Percentiles rank a stretch among this genome's conserved stretches.
These are phyloP conservation scores for Lophiotrema nucula DNA, from an alignment of 495 filamentous ascomycete species.

Conservation along the genomic window DNA sequence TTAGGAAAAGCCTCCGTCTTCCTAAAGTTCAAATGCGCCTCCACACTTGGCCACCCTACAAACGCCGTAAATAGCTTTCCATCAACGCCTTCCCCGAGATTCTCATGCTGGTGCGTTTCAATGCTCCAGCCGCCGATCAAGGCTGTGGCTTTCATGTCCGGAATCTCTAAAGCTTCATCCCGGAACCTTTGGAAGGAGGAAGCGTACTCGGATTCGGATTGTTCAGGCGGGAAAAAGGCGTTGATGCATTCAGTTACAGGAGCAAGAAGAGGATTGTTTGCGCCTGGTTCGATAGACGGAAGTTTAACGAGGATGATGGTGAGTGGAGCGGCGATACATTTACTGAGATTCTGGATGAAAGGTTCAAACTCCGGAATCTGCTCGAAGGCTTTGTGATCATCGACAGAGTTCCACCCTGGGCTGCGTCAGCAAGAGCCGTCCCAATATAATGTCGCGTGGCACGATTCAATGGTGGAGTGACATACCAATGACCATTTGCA, in stretches of 20 bases:
- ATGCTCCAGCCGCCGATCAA: constrained; percentile 39
- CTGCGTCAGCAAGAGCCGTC: no score
- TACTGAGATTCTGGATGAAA: constrained; percentile 15
- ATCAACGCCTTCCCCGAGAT: constrained; percentile 38
- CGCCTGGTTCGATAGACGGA: constrained; percentile 12
- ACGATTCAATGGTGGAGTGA: not conserved
- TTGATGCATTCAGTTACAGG: constrained; percentile 31
- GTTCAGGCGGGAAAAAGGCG: constrained; percentile 14
- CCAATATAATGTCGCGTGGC: no score
- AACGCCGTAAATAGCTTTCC: constrained; percentile 45
- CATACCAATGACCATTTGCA: constrained; percentile 27
- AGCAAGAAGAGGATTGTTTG: no score
- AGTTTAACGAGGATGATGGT: not conserved
- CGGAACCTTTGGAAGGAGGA: constrained; percentile 10
- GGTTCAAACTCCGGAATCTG: constrained; percentile 15
- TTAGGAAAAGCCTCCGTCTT: constrained; percentile 48
- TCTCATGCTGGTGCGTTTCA: constrained; percentile 42
- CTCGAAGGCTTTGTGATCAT: constrained; percentile 23
- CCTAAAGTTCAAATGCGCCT: constrained; percentile 51
- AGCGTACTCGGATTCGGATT: not conserved
- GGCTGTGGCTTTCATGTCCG: constrained; percentile 1
- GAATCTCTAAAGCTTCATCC: not conserved
- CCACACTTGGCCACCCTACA: constrained; percentile 56
- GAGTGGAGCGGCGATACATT: constrained; percentile 10
- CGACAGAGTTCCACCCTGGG: constrained; percentile 28